phyloP scores from a whole-genome alignment of 2,329 filamentous ascomycete genomes.

The Epichloe sylvatica region DNA sequence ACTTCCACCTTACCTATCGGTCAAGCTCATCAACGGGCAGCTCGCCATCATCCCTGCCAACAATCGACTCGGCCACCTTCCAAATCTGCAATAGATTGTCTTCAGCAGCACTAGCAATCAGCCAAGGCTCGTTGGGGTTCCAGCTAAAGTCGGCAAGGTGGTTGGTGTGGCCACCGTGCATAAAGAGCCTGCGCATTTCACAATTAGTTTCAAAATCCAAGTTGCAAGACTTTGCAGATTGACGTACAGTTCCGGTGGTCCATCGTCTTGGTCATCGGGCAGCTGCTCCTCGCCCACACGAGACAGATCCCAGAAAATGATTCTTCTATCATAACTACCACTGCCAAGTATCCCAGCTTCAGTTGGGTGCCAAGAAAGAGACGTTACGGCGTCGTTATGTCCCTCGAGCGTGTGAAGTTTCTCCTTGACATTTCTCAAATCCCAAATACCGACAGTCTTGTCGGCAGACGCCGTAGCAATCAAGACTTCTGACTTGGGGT shows the following conservation, averaged over 20 bases:
- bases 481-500: constrained; percentile 77
- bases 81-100: constrained; percentile 95
- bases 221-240: background rate
- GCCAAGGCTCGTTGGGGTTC: constrained; percentile 95
- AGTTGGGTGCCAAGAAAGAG: constrained; percentile 85
- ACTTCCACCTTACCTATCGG: constrained; percentile 31
- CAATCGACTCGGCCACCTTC: constrained; percentile 73
- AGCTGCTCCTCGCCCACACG: constrained; percentile 87
- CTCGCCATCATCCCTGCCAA: constrained; percentile 62
- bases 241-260: constrained; percentile 77
- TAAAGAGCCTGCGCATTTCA: constrained; percentile 47
- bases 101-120: constrained; percentile 88
- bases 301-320: constrained; percentile 94
- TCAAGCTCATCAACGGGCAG: constrained; percentile 67
- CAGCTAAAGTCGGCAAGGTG: constrained; percentile 93
- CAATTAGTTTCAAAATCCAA: background rate
- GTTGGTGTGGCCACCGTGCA: constrained; percentile 98
- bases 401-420: constrained; percentile 84
- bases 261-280: constrained; percentile 88
- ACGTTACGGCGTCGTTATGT: constrained; percentile 81
- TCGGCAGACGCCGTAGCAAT: constrained; percentile 90
- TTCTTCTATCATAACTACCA: constrained; percentile 79
- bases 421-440: constrained; percentile 77
- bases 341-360: constrained; percentile 82
- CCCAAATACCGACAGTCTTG: constrained; percentile 91